Percentiles rank a stretch among this genome's conserved stretches.
These are phyloP conservation scores for Nematodospora valgi DNA, from an alignment of 805 yeast species.

Conservation along the genomic window DNA sequence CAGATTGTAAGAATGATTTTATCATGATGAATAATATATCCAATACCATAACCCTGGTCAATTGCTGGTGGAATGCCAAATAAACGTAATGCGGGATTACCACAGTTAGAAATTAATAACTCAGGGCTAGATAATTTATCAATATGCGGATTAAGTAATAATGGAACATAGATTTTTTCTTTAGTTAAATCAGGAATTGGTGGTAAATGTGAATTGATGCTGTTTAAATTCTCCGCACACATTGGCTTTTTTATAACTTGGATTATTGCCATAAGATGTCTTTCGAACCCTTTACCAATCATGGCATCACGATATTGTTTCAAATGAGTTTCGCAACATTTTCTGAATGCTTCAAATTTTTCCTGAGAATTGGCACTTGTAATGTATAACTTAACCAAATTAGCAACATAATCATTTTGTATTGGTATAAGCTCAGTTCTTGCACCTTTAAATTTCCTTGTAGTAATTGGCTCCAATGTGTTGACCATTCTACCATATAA, in stretches of 20 bases:
- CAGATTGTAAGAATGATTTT: conserved; percentile 78
- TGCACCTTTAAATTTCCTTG: conserved; percentile 63
- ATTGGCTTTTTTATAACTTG: conserved; percentile 50
- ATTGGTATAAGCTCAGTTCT: conserved; percentile 68
- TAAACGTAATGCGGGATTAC: conserved; percentile 80
- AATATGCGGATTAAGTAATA: conserved; percentile 30
- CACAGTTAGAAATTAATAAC: conserved; percentile 74
- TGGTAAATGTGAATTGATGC: conserved; percentile 32
- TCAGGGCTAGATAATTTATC: conserved; percentile 36
- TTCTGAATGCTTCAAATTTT: conserved; percentile 50
- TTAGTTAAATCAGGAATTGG: conserved; percentile 20
- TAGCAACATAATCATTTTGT: conserved; percentile 50
- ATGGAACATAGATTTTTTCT: conserved; percentile 20
- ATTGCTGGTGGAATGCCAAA: conserved; percentile 93
- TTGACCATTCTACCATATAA: conserved; percentile 49
- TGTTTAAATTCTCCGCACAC: conserved; percentile 31
- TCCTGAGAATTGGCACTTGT: conserved; percentile 45
- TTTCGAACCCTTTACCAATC: conserved; percentile 66
- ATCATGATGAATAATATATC: conserved; percentile 80
- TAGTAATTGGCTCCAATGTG: conserved; percentile 59
- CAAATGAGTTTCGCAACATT: conserved; percentile 52
- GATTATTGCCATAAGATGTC: conserved; percentile 64
- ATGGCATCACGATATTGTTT: conserved; percentile 48
- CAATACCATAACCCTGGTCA: conserved; percentile 90
- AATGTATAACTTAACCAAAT: conserved; percentile 60